Conservation (phyloP, 164 flowering plant species). For the Tetrastigma voinierianum region DNA sequence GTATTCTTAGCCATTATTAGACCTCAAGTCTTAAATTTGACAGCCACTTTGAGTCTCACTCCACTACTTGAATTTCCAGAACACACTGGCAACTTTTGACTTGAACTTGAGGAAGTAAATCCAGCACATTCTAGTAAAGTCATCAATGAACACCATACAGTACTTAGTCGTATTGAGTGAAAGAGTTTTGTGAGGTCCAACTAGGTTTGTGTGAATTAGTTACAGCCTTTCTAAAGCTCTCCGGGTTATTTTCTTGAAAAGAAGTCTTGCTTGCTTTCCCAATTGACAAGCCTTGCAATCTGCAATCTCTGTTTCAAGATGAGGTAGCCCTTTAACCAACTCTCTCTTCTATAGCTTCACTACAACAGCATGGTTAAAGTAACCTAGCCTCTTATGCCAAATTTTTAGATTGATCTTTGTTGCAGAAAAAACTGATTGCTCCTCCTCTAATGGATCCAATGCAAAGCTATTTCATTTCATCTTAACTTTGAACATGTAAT, state of each 20-base stretch:
- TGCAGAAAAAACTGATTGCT: too few relatives aligned
- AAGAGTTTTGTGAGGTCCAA: neutral
- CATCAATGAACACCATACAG: slow-evolving; percentile 15
- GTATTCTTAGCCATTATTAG: slow-evolving; percentile 10
- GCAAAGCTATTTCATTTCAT: too few relatives aligned
- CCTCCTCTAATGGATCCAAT: too few relatives aligned
- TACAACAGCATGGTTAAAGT: too few relatives aligned
- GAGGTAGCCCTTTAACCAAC: too few relatives aligned
- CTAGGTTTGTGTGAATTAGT: neutral
- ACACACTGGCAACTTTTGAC: too few relatives aligned
- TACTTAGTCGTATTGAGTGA: slow-evolving; percentile 10
- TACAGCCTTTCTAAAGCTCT: neutral
- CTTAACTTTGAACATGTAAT: too few relatives aligned
- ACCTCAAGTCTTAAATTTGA: neutral
- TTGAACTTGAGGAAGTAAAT: too few relatives aligned
- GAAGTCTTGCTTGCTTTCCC: neutral
- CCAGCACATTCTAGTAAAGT: slow-evolving; percentile 7
- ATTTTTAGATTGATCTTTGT: too few relatives aligned
- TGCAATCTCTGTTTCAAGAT: neutral
- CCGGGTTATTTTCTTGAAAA: neutral
- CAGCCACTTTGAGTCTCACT: slow-evolving; percentile 6
- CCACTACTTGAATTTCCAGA: neutral
- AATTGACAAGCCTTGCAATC: too few relatives aligned
- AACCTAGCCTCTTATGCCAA: too few relatives aligned
- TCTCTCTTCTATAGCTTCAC: too few relatives aligned